These are phyloP conservation scores for Shiraia sp. DNA, from an alignment of 2,329 filamentous ascomycete species.

Conservation along the genomic window DNA sequence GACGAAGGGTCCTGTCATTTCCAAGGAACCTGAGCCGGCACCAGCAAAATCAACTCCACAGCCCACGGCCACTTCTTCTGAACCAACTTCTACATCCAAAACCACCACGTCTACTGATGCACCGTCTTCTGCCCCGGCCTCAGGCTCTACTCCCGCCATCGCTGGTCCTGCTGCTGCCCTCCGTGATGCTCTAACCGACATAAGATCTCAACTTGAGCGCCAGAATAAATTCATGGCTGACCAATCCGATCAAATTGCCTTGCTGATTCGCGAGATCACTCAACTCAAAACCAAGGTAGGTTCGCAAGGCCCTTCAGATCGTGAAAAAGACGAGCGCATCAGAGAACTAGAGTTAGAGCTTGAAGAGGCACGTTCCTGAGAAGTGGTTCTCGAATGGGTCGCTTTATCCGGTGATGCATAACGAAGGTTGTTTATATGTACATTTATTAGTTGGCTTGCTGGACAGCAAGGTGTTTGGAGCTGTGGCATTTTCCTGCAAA, in stretches of 20 bases:
- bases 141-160: slow-evolving; percentile 44
- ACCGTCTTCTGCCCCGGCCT: slow-evolving; percentile 42
- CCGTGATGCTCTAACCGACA: slow-evolving; percentile 71
- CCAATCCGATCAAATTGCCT: slow-evolving; percentile 76
- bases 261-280: slow-evolving; percentile 63
- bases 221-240: slow-evolving; percentile 77
- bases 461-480: slow-evolving; percentile 14
- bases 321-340: slow-evolving; percentile 48
- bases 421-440: slow-evolving; percentile 10
- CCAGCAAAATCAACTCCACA: slow-evolving; percentile 51
- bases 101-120: slow-evolving; percentile 45
- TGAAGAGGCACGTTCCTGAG: slow-evolving; percentile 45
- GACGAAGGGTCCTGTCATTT: slow-evolving; percentile 36
- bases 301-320: slow-evolving; percentile 30
- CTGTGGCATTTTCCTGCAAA: slow-evolving; percentile 20
- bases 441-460: slow-evolving; percentile 1
- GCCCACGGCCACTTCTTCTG: slow-evolving; percentile 35
- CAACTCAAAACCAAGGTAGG: slow-evolving; percentile 76
- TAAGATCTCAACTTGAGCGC: slow-evolving; percentile 74
- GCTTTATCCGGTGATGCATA: slow-evolving; percentile 3
- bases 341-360: slow-evolving; percentile 47
- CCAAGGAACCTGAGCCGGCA: slow-evolving; percentile 48
- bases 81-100: slow-evolving; percentile 42
- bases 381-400: neutral
- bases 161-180: slow-evolving; percentile 57